Evolutionary conservation across 352 stramenopile species (phyloP), one percentile per base, ranked within the genome.

Genomic region (Globisporangium rhizosaccharum): DNA sequence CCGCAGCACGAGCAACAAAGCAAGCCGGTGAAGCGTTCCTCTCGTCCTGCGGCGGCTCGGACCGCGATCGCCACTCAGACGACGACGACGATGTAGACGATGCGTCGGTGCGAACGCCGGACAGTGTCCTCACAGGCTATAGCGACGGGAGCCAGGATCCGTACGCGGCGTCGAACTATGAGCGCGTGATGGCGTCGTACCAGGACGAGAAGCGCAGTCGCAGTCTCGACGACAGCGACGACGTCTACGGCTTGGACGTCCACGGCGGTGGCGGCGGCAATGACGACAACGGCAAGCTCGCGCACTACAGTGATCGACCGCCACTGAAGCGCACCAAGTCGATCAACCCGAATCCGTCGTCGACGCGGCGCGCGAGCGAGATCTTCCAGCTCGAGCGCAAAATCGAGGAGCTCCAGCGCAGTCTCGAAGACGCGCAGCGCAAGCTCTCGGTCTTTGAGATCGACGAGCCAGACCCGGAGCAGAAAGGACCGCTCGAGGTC

Each of bases 111-210:
- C 53, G 37, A 11, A 56, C 48, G 12, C 42, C 50, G 12, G 50
- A 58, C 26, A 52, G 49, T 20, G 18, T 49, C 17, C 15, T n/a
- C 41, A 46, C 41, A 2, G 41, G 41, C 41, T 89, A 66, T 5
- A 85, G 73, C 25, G 73, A 80, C 57, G 64, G 65, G 41, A 73
- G 63, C 25, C 62, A 71, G 11, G 72, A 88, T 20, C 79, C 78
- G 26, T 88, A 87, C 52, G 76, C 81, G 7, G 67, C 69, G 0
- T 73, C 64, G 0, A 87, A 87, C 53, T 91, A 88, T 52, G 76
- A 87, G 23, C 77, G 78, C 41, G 55, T 83, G 15, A 88, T 90
- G 81, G 71, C 69, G 8, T 66, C 63, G 5, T 77, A 74, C 15
- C 48, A 56, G 45, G 41, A 51, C 51, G 51, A 74, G 30, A 62